Conservation (phyloP, 768 basidiomycete genomes). For the Lactarius akahatsu region DNA sequence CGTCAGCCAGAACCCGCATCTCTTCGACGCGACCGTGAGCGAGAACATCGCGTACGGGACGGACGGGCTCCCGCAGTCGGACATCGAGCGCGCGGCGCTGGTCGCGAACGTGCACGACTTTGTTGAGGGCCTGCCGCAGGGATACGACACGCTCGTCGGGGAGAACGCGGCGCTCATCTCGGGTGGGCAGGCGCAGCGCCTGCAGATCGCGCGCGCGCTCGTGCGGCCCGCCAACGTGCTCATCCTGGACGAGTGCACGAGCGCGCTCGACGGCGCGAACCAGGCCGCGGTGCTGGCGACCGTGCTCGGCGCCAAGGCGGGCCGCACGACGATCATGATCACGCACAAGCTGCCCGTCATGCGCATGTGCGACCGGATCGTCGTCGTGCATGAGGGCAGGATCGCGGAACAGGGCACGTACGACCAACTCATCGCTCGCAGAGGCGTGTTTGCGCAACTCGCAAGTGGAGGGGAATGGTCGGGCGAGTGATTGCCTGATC, state of each 20-base stretch:
- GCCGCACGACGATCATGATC: conserved; percentile 84
- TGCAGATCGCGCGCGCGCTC: conserved; percentile 91
- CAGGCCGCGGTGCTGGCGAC: conserved; percentile 81
- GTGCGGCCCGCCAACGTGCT: conserved; percentile 69
- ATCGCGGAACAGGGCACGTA: conserved; percentile 79
- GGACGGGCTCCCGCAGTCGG: conserved; percentile 46
- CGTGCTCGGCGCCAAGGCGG: conserved; percentile 59
- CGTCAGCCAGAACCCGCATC: conserved; percentile 82
- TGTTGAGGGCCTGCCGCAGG: conserved; percentile 71
- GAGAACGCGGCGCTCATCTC: conserved; percentile 91
- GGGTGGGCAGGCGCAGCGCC: conserved; percentile 91
- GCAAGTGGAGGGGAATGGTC: conserved; percentile 77
- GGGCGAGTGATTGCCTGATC: conserved; percentile 18
- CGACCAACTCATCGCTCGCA: conserved; percentile 61
- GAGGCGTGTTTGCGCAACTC: conserved; percentile 73
- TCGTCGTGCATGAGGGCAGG: conserved; percentile 76
- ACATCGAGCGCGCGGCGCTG: conserved; percentile 69
- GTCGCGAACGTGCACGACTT: conserved; percentile 87
- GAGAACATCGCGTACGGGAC: conserved; percentile 90
- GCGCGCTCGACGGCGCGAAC: conserved; percentile 83
- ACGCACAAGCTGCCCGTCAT: conserved; percentile 92
- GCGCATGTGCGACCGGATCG: conserved; percentile 86
- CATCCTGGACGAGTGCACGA: conserved; percentile 95
- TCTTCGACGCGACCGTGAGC: conserved; percentile 84
- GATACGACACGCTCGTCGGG: conserved; percentile 85